A percentile compares a stretch with the other conserved stretches of the same genome.
These are phyloP conservation scores for Samsoniella hepiali DNA, from an alignment of 2,329 filamentous ascomycete species.

Conservation along the genomic window DNA sequence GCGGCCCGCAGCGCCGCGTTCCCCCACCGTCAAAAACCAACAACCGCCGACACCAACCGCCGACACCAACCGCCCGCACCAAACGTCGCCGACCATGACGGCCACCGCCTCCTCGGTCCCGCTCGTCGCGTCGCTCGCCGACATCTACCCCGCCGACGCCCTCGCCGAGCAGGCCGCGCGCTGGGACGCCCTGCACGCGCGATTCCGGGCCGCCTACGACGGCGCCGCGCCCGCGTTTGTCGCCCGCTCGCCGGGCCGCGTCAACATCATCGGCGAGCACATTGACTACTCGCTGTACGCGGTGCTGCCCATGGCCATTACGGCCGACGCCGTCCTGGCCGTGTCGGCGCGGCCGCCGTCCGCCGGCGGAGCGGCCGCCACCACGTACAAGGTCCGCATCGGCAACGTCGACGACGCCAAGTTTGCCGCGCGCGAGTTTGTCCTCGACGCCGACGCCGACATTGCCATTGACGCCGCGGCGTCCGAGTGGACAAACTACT, in stretches of 20 bases:
- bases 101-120: conserved; percentile 52
- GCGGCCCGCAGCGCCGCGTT: too few species aligned
- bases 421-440: conserved; percentile 73
- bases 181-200: conserved; percentile 70
- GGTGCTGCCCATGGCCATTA: conserved; percentile 92
- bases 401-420: conserved; percentile 75
- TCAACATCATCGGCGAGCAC: conserved; percentile 99
- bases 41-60: conserved; percentile 1
- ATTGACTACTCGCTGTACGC: conserved; percentile 98
- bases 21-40: neutral
- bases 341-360: conserved; percentile 53
- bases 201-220: conserved; percentile 69
- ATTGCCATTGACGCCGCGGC: conserved; percentile 81
- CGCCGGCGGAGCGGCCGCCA: neutral
- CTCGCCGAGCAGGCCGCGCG: conserved; percentile 64
- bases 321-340: conserved; percentile 84
- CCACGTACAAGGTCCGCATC: conserved; percentile 68
- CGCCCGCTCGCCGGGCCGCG: conserved; percentile 84
- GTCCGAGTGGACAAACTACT: conserved; percentile 98
- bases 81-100: too few species aligned
- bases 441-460: conserved; percentile 58
- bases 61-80: neutral
- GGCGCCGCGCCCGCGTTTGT: conserved; percentile 68
- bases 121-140: conserved; percentile 67
- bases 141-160: conserved; percentile 79